Evolutionary conservation across 176 grass and related monocot species (phyloP).

Genomic region (Coix lacrymajobi): DNA sequence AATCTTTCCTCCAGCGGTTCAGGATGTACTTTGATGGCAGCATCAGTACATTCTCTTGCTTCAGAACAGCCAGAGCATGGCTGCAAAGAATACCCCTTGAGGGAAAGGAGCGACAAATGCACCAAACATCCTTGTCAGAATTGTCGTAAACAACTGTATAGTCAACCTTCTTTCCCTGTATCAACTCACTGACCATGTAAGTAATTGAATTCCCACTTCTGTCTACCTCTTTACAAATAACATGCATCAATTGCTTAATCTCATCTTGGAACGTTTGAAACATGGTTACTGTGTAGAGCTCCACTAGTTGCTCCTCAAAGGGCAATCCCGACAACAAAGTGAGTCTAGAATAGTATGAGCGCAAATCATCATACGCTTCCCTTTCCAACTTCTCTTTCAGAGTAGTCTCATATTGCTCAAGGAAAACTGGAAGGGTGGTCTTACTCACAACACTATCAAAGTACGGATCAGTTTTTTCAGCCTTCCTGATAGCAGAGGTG

Average conservation of each 20-base stretch:
- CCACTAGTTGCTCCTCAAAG: slow-evolving; percentile 82
- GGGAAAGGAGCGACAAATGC: slow-evolving; percentile 86
- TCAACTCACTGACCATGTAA: slow-evolving; percentile 68
- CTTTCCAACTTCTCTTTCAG: slow-evolving; percentile 74
- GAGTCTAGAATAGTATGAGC: slow-evolving; percentile 78
- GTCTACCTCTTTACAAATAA: slow-evolving; percentile 63
- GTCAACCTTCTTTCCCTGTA: slow-evolving; percentile 77
- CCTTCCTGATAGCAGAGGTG: slow-evolving; percentile 70
- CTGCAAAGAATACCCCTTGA: slow-evolving; percentile 91
- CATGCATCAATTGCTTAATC: slow-evolving; percentile 90
- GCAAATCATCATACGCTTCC: slow-evolving; percentile 88
- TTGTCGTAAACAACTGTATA: slow-evolving; percentile 81
- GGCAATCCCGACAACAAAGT: slow-evolving; percentile 69
- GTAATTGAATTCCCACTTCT: slow-evolving; percentile 59
- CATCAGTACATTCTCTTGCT: slow-evolving; percentile 73
- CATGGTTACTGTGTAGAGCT: slow-evolving; percentile 82
- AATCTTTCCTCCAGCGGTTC: slow-evolving; percentile 90
- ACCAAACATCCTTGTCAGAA: slow-evolving; percentile 82
- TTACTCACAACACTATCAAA: slow-evolving; percentile 76
- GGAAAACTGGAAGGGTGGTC: slow-evolving; percentile 72
- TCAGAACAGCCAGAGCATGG: slow-evolving; percentile 77
- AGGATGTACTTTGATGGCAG: slow-evolving; percentile 81
- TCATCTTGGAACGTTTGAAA: slow-evolving; percentile 88
- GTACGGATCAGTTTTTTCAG: slow-evolving; percentile 71
- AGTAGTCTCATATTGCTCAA: slow-evolving; percentile 70